Conservation (phyloP, 441 rosid species). For the Populus hybrid region DNA sequence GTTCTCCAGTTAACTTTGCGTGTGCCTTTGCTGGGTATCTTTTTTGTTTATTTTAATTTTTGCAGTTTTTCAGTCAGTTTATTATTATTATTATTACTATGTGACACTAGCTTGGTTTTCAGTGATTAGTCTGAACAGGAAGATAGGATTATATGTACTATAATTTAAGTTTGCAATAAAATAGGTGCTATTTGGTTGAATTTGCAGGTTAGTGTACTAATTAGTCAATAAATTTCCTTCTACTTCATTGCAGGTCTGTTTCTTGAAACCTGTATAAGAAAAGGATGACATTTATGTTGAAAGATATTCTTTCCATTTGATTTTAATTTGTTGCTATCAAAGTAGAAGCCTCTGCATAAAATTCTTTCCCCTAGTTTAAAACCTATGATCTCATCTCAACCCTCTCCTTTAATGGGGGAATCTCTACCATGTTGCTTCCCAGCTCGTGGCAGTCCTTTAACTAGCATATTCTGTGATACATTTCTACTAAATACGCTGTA, state of each 20-base stretch:
- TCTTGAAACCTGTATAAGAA: slow-evolving; percentile 5
- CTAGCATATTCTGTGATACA: slow-evolving; percentile 3
- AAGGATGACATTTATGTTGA: background rate
- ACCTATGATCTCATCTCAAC: slow-evolving; percentile 17
- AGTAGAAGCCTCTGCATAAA: slow-evolving; percentile 10
- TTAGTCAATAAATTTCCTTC: slow-evolving; percentile 7
- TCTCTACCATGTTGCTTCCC: slow-evolving; percentile 41
- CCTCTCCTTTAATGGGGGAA: slow-evolving; percentile 29
- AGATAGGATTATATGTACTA: background rate
- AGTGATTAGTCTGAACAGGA: background rate
- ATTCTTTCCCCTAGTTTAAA: slow-evolving; percentile 5
- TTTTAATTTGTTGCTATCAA: slow-evolving; percentile 13
- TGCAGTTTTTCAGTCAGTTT: background rate
- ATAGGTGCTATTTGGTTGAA: background rate
- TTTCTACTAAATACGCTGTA: slow-evolving; percentile 6
- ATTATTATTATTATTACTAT: background rate
- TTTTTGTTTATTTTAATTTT: background rate
- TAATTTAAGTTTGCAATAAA: background rate
- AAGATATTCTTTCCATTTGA: background rate
- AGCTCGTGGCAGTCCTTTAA: slow-evolving; percentile 32
- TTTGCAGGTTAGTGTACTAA: slow-evolving; percentile 7
- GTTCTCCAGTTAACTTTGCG: background rate
- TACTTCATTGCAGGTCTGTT: slow-evolving; percentile 11
- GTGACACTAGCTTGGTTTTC: background rate
- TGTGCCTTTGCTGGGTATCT: background rate